Base-by-base conservation (phyloP, 1,139 yeast species). In the Schwanniomyces etchellsii region DNA sequence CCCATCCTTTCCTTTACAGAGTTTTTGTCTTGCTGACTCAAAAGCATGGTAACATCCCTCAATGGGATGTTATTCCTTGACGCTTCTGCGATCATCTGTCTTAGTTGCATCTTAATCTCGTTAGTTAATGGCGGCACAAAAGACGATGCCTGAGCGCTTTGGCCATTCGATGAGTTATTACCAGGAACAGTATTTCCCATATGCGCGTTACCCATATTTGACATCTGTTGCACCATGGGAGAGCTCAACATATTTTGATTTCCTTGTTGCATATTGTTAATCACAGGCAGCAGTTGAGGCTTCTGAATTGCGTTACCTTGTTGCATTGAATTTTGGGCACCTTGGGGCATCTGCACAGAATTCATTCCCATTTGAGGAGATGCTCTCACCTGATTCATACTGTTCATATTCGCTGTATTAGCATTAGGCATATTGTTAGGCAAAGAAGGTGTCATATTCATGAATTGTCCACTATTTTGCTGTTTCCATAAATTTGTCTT, bases 51-150 rank as follows among this genome's bases (percentile, higher is more conserved):
- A 26, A 81, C 69, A 47, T 85, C 84, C 35, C 77, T 74, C 37
- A 84, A 57, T 26, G 76, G 71, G 20, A 84, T 74, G 20, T 82
- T 83, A 34, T 79, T 75, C 21, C 74, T 63, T 1, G 81, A 64
- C 1, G 82, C 88, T 38, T 83, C 93, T 27, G 76, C 80, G 37
- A 79, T 70, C 29, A 86, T 67, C 36, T 69, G 73, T 37, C 78
- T 70, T 39, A 85, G 66, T 33, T 73, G 74, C 42, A 52, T 24
- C 36, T 61, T 65, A 57, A 64, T 57, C 25, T 66, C 74, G 20
- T 66, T 70, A 2, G 70, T 64, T 31, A 67, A 48, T 2, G 59
- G 62, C 5, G 73, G 73, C 30, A 64, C 40, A 10, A 52, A 38
- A 10, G 53, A 43, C 5, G 48, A 40, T 14, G 47, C 34, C 7